Evolutionary conservation across 2,329 filamentous ascomycete genomes (phyloP), one percentile per base, ranked within the genome.

Genomic region (Zasmidium cellare): DNA sequence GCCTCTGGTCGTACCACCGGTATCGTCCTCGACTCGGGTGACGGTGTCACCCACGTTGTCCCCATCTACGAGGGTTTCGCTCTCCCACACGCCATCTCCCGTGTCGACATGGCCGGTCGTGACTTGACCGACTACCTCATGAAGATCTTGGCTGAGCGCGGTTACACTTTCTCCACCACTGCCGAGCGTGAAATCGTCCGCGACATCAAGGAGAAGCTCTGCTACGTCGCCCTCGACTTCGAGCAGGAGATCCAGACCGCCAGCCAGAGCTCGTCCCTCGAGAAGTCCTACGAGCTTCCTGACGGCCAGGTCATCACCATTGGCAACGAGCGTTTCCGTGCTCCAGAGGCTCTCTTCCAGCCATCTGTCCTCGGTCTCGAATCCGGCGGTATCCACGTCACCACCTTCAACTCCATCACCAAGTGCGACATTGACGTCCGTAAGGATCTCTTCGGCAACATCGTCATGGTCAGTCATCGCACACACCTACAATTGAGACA

Each of bases 191-290:
- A 97, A 96, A 99, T 97, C 78, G 94, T 97, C 76, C 93, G 94
- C 85, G 94, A 99, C 80, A 97, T 99, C 86, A 99, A 99, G 90
- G 94, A 99, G 90, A 99, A 97, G 89, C 92, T 99, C 75, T 99
- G 94, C 89, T 99, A 99, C 84, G 94, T 97, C 77, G 94, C 94
- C 69, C 90, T 99, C 71, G 94, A 99, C 86, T 97, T 99, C 75
- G 94, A 99, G 87, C 94, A 99, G 87, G 94, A 99, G 85, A 97
- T 99, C 79, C 94, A 99, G 87, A 99, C 94, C 72, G 94, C 94
- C 73, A 92, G 92, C 79, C 94, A 99, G 87, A 96, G 91, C 84
- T 97, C 94, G 78, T 92, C 85, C 83, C 85, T 99, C 79, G 94
- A 99, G 90, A 97, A 97, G 89, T 97, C 94, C 56, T 99, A 99